Evolutionary conservation across 257 asterid species (phyloP), one percentile per base, ranked within the genome.

Genomic region (Euphrasia confusa): DNA sequence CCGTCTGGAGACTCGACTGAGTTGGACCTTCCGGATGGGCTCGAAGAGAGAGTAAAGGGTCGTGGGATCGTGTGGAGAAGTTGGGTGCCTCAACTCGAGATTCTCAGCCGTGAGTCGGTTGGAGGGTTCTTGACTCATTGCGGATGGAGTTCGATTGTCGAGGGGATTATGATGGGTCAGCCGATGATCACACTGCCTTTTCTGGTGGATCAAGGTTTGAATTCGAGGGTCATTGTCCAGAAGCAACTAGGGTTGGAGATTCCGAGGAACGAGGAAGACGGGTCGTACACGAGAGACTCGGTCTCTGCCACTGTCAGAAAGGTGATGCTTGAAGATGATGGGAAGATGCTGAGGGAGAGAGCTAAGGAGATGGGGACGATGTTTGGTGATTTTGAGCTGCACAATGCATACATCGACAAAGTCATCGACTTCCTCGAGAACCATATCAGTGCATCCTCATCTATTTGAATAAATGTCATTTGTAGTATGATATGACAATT

Each of bases 91-190:
- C 83, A 68, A 17, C 0, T 77, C 60, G 66, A 61, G 61, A 77
- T 79, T 72, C 52, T 81, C 58, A 77, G 81, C 58, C 84, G 79
- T 35, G 75, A 67, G 4, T 76, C 83, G 0, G 68, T 82, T 5
- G 82, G 84, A 0, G 82, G 82, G 15, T 78, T 76, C 63, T 64
- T 78, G 69, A 78, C 74, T 32, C 84, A 81, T 3, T 76, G 80
- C 18, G 83, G 86, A 11, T 77, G 85, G 85, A 61, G 80, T 42
- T 82, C 88, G 0, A 15, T 12, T 1, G 60, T 78, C 9, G 81
- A 78, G 64, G 79, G 76, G 7, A 2, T 70, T 0, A 53, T 13
- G 50, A 48, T 45, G n/a, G 76, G 80, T 39, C 70, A 42, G 5
- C 75, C 83, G 0, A n/a, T 80, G 0, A 67, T 80, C 12, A 65